phyloP scores from a whole-genome alignment of 768 basidiomycete species.

The Symmetrospora coprosmae region DNA sequence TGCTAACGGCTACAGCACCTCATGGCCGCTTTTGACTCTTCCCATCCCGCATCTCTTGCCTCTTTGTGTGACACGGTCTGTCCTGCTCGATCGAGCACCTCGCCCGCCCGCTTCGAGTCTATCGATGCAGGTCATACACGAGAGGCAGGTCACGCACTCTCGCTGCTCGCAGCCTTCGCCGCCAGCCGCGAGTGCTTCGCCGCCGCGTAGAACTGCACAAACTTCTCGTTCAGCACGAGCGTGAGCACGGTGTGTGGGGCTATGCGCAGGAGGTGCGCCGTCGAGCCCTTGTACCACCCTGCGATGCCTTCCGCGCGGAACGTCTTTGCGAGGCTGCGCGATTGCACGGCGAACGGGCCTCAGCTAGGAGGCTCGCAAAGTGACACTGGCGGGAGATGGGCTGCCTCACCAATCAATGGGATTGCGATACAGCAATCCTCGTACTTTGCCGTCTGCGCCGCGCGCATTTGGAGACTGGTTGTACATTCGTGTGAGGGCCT shows the following conservation, averaged over 20 bases:
- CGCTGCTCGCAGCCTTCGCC: constrained; percentile 11
- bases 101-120: too few species aligned
- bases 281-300: constrained; percentile 97
- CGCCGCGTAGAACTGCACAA: neutral
- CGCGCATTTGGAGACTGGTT: constrained; percentile 71
- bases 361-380: neutral
- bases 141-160: too few species aligned
- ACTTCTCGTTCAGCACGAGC: constrained; percentile 21
- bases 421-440: constrained; percentile 48
- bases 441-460: constrained; percentile 51
- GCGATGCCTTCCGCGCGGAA: constrained; percentile 70
- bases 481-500: constrained; percentile 86
- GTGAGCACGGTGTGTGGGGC: constrained; percentile 27
- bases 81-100: too few species aligned
- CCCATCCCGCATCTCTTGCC: too few species aligned
- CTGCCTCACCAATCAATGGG: constrained; percentile 95
- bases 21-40: too few species aligned
- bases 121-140: too few species aligned
- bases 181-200: neutral
- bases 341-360: constrained; percentile 43
- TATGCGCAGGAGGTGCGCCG: constrained; percentile 56
- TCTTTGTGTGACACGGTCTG: too few species aligned
- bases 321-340: constrained; percentile 95
- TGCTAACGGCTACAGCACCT: too few species aligned
- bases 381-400: too few species aligned